Base-by-base conservation (phyloP, 2,329 filamentous ascomycete genomes). In the Talaromyces funiculosus region DNA sequence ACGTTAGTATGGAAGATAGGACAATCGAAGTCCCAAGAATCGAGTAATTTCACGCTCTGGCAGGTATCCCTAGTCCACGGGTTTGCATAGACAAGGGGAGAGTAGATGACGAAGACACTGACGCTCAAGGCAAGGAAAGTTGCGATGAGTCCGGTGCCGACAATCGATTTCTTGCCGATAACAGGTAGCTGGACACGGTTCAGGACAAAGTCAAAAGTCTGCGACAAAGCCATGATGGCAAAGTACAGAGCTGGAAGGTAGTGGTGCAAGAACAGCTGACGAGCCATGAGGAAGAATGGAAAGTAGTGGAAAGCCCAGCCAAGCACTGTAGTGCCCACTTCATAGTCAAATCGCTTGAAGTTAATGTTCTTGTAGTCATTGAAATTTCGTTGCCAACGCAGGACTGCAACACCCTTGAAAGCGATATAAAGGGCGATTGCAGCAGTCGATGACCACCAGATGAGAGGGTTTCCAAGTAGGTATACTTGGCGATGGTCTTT, bases 221-320 rank as follows among this genome's bases (percentile, higher is more conserved):
- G 93, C 75, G 88, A 94, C 60, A 97, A 83, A 8, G 90, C 87
- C 66, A 97, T 87, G 69, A 99, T 86, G 64, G 90, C 92, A 73
- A 99, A 99, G 79, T 96, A 96, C 14, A 99, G 84, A 2, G 94
- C 94, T 0, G 94, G 94, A 77, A 99, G 94, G 77, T 99, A 99
- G 79, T 99, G 94, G 76, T 99, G 94, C 64, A 99, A 82, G 83
- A 99, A 99, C 37, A 99, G 86, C 78, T 99, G 94, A 68, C 94
- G 92, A 73, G 94, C 87, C 94, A 99, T 97, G 61, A 99, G 84
- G 80, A 87, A 99, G 81, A 99, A 99, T 10, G 94, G 94, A 82
- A 99, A 97, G 81, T 97, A 99, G 78, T 99, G 94, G 75, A 99
- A 88, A 53, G 90, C 91, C 94, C 94, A 99, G 67, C 90, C 94